These are phyloP conservation scores for Nicotiana tomentosiformis DNA, from an alignment of 257 asterid genomes.

Conservation along the genomic window DNA sequence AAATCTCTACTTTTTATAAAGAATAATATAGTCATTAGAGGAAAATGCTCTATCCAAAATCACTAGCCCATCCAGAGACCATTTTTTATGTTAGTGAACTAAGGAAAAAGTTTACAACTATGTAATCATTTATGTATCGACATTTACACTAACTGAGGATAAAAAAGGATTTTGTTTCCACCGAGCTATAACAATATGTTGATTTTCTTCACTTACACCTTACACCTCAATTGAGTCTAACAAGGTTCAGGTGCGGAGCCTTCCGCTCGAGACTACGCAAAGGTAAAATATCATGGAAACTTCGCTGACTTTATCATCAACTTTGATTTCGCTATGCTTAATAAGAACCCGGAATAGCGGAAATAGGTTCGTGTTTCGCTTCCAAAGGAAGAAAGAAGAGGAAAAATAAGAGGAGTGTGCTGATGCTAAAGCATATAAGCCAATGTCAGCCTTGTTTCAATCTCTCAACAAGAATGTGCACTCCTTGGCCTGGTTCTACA, in stretches of 20 bases:
- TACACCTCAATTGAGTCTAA: no score
- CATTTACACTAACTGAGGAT: not conserved
- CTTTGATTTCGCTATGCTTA: no score
- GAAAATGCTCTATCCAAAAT: no score
- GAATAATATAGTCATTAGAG: not conserved
- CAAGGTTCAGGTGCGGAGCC: no score
- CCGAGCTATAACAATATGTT: no score
- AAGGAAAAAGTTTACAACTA: not conserved
- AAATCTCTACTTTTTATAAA: not conserved
- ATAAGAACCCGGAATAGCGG: no score
- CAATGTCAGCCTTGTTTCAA: not conserved
- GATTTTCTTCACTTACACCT: no score
- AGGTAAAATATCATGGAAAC: no score
- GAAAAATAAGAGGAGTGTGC: not conserved
- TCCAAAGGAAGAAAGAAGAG: not conserved
- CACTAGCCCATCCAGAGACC: not conserved
- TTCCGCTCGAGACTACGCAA: no score
- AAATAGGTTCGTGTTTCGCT: no score
- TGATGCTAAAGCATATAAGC: not conserved
- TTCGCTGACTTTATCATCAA: no score
- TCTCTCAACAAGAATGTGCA: conserved; percentile 40
- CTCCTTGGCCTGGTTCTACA: conserved; percentile 84
- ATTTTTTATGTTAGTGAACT: not conserved
- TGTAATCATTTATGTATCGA: not conserved
- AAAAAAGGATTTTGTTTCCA: no score